phyloP scores from a whole-genome alignment of 441 rosid genomes.

The Biscutella laevigata region DNA sequence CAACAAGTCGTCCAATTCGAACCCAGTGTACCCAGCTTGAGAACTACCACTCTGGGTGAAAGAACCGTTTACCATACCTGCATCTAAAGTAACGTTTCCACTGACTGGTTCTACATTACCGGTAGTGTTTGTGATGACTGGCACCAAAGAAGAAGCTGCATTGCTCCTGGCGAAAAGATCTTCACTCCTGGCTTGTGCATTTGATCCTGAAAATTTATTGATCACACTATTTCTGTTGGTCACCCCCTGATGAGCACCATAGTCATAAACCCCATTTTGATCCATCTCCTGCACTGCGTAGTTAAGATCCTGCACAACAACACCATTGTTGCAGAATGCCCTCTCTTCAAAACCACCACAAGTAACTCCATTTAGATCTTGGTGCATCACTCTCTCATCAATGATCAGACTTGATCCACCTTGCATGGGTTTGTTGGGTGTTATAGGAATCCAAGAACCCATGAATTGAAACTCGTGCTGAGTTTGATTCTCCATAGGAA shows the following conservation, averaged over 20 bases:
- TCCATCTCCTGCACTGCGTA: not conserved
- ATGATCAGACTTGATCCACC: constrained; percentile 25
- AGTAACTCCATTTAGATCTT: constrained; percentile 27
- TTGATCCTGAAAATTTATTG: constrained; percentile 32
- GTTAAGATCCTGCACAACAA: no score
- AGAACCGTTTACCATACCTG: constrained; percentile 19
- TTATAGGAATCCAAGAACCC: constrained; percentile 44
- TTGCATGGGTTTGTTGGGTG: constrained; percentile 41
- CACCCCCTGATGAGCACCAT: constrained; percentile 15
- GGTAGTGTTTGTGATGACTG: constrained; percentile 17
- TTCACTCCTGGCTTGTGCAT: constrained; percentile 14
- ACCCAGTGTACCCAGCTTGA: constrained; percentile 26
- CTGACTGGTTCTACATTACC: not conserved
- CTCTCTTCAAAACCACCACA: constrained; percentile 29
- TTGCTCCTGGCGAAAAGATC: constrained; percentile 25
- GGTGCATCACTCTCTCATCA: constrained; percentile 28
- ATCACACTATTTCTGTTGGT: constrained; percentile 23
- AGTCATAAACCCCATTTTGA: constrained; percentile 21
- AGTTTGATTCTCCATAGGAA: constrained; percentile 29
- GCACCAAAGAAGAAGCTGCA: constrained; percentile 27
- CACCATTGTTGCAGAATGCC: constrained; percentile 20
- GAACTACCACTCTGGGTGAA: constrained; percentile 25
- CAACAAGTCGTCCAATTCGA: constrained; percentile 15
- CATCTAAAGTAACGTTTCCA: constrained; percentile 4
- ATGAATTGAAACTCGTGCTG: constrained; percentile 24